Evolutionary conservation across 768 basidiomycete genomes (phyloP).

Genomic region (Amanita pallidorosea): DNA sequence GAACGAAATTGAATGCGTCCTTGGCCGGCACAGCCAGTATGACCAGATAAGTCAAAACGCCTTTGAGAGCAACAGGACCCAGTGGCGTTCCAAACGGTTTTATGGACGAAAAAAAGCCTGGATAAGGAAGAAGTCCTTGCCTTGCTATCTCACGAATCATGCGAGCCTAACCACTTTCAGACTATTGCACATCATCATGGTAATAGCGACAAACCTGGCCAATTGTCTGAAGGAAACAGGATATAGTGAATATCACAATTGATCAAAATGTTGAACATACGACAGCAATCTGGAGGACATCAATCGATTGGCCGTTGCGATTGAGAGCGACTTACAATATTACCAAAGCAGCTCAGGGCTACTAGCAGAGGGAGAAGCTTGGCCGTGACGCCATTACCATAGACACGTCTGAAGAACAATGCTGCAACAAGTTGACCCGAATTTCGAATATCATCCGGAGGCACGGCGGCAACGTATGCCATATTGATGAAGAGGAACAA

Average conservation of each 20-base stretch:
- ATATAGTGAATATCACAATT: not conserved
- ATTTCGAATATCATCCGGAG: slow-evolving; percentile 20
- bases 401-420: slow-evolving; percentile 21
- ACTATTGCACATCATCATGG: not conserved
- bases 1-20: slow-evolving; percentile 26
- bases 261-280: slow-evolving; percentile 10
- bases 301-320: not conserved
- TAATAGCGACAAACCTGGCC: slow-evolving; percentile 13
- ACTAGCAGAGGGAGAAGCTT: slow-evolving; percentile 21
- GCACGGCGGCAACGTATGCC: slow-evolving; percentile 24
- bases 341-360: slow-evolving; percentile 25
- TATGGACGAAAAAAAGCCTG: slow-evolving; percentile 35
- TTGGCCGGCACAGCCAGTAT: slow-evolving; percentile 27
- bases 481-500: slow-evolving; percentile 39
- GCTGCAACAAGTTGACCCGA: slow-evolving; percentile 25
- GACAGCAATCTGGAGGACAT: slow-evolving; percentile 17
- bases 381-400: slow-evolving; percentile 16
- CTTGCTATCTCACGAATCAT: slow-evolving; percentile 40
- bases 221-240: slow-evolving; percentile 13
- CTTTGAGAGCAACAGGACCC: slow-evolving; percentile 30
- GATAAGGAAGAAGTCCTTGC: slow-evolving; percentile 40
- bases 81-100: slow-evolving; percentile 39
- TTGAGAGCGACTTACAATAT: slow-evolving; percentile 17
- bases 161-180: slow-evolving; percentile 20
- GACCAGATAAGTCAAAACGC: slow-evolving; percentile 25